phyloP scores from a whole-genome alignment of 1,139 yeast genomes.

The Geotrichum australiense region DNA sequence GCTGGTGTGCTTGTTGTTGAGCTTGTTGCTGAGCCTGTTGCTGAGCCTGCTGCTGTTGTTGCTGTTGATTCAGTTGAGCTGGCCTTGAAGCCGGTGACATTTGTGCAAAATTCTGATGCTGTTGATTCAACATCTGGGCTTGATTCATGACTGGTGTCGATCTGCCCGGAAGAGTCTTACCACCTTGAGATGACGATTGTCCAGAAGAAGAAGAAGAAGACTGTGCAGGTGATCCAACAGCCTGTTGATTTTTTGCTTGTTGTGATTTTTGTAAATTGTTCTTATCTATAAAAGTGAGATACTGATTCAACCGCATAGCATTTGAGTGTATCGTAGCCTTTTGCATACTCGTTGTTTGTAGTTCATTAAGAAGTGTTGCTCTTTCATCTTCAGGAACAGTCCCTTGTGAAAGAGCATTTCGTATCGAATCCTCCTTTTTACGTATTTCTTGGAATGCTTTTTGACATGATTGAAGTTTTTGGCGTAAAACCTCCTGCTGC shows the following conservation, averaged over 20 bases:
- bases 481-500: constrained; percentile 26
- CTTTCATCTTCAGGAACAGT: constrained; percentile 22
- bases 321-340: constrained; percentile 17
- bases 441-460: constrained; percentile 21
- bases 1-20: no score
- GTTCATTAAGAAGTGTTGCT: constrained; percentile 22
- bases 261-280: not conserved
- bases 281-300: constrained; percentile 5
- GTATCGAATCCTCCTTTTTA: constrained; percentile 22
- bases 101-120: no score
- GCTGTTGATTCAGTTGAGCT: no score
- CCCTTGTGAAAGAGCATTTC: constrained; percentile 21
- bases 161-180: no score
- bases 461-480: constrained; percentile 22
- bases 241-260: not conserved
- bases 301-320: not conserved
- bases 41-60: no score
- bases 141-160: no score
- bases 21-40: no score
- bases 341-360: constrained; percentile 21
- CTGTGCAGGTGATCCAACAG: no score
- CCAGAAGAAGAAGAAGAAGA: no score
- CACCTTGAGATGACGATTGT: no score
- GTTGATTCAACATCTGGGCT: no score
- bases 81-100: no score